These are phyloP conservation scores for Paratinospora sagittata DNA, from an alignment of 164 flowering plant species.

Conservation along the genomic window DNA sequence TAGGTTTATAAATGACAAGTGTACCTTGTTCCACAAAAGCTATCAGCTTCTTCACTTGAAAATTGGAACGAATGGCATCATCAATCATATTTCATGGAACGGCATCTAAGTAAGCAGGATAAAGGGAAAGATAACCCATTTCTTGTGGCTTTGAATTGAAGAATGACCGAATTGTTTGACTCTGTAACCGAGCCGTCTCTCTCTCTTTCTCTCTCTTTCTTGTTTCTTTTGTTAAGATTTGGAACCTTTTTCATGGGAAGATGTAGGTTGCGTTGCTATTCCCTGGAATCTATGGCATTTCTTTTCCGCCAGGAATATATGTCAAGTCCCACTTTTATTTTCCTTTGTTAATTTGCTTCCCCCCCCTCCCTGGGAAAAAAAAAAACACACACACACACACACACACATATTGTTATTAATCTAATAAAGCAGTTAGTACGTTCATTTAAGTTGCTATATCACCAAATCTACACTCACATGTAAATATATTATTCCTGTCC, in stretches of 20 bases:
- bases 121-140: not conserved
- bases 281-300: not conserved
- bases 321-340: not conserved
- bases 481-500: not conserved
- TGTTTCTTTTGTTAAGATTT: not conserved
- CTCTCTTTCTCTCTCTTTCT: not conserved
- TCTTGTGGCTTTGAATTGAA: constrained; percentile 4
- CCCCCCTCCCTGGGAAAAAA: not conserved
- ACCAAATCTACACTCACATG: not conserved
- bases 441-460: not conserved
- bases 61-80: not conserved
- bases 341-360: not conserved
- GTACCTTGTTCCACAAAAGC: not conserved
- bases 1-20: not conserved
- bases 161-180: not conserved
- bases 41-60: not conserved
- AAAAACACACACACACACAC: not conserved
- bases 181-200: not conserved
- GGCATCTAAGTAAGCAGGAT: not conserved
- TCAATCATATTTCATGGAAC: not conserved
- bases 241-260: not conserved
- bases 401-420: not conserved
- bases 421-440: too few species aligned
- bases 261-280: not conserved
- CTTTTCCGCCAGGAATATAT: constrained; percentile 2